Evolutionary conservation across 805 yeast species (phyloP), one percentile per base, ranked within the genome.

Genomic region (Ogataea naganishii): DNA sequence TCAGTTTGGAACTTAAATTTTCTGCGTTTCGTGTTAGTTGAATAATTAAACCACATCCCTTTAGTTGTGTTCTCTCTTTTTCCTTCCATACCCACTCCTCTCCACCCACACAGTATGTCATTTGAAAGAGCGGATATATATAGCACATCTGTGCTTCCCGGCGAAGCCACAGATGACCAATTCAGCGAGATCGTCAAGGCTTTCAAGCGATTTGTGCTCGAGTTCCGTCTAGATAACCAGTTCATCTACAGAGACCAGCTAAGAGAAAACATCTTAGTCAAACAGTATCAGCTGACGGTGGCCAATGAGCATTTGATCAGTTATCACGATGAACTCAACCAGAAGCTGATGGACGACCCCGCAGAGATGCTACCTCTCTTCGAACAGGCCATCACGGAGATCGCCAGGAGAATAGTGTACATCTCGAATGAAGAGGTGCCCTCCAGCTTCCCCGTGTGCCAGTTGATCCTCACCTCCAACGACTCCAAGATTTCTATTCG

Each of bases 181-280:
- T 66, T 78, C 30, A 74, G 77, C 32, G 92, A 80, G 53, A 67
- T 80, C 44, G 69, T 75, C 46, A 75, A 75, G 41, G 81, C 86
- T 3, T 88, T 89, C 64, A 75, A 79, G 41, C 66, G 73, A 42
- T 92, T 92, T 55, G 70, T 92, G 23, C 62, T 85, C 32, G 95
- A 86, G 51, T 92, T 85, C 56, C 72, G 95, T 56, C 68, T 84
- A 37, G 80, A 82, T 47, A 72, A 83, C 34, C 80, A 75, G 51
- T 92, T 82, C 53, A 64, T 86, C 23, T 89, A 89, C 62, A 68
- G 94, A 64, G 96, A 88, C 46, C 95, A 88, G 52, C 64, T 92
- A 32, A 67, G 96, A 43, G 95, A 85, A 46, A 85, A 88, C 54
- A 61, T 94, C 27, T 63, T 89, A 29, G 78, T 84, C 39, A 78